These are phyloP conservation scores for Polytrichum commune DNA, from an alignment of 225 moss, liverwort and hornwort genomes.

Conservation along the genomic window DNA sequence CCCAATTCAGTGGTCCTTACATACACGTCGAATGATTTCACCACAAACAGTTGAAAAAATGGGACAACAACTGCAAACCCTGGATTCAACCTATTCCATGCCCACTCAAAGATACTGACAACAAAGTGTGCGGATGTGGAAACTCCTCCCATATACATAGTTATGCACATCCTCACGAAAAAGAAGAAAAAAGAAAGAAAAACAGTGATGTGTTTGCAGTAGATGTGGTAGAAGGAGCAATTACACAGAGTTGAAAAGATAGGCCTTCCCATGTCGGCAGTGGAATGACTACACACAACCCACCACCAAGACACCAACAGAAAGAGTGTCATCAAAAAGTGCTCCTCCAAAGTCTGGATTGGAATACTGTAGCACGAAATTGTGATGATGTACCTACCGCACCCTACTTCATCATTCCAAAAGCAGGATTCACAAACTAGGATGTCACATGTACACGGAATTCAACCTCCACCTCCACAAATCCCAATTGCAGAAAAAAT, in stretches of 20 bases:
- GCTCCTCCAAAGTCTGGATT: background rate
- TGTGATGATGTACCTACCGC: background rate
- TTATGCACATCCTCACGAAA: too few relatives aligned
- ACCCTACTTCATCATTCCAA: background rate
- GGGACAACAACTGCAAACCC: background rate
- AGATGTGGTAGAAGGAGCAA: constrained; percentile 17
- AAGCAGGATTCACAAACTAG: background rate
- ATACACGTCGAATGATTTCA: too few relatives aligned
- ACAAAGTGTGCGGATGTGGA: background rate
- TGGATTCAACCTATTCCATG: background rate
- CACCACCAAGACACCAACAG: background rate
- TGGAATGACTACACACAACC: constrained; percentile 62
- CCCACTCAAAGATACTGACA: background rate
- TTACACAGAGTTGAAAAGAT: constrained; percentile 87
- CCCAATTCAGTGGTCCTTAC: background rate
- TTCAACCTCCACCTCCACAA: background rate
- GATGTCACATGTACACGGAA: background rate
- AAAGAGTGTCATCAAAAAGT: background rate
- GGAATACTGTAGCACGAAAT: background rate
- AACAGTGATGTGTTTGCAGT: background rate
- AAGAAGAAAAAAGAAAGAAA: background rate
- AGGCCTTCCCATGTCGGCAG: constrained; percentile 85
- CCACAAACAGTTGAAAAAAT: too few relatives aligned
- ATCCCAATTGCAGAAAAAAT: background rate
- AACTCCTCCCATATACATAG: background rate